Conservation (phyloP, 1,284 basidiomycete genomes). For the Erythrobasidium hasegawianum region DNA sequence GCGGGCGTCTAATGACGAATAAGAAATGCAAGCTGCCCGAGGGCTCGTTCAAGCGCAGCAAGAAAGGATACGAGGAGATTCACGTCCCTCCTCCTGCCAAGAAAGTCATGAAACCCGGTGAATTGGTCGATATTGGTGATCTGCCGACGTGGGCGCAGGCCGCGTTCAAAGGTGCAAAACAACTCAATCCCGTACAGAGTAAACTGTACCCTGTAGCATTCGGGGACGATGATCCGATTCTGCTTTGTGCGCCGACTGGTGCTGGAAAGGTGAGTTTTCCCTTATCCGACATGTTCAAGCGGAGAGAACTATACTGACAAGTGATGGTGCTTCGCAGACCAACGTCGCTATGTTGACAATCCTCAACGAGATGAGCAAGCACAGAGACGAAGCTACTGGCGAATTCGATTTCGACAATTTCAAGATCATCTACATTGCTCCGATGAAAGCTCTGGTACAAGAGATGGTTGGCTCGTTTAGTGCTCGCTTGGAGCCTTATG, state of each 20-base stretch:
- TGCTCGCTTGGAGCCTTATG: constrained; percentile 73
- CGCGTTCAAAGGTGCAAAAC: constrained; percentile 68
- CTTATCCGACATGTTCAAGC: too few species aligned
- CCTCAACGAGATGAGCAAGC: constrained; percentile 79
- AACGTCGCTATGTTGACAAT: constrained; percentile 96
- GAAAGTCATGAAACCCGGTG: constrained; percentile 60
- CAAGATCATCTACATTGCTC: constrained; percentile 97
- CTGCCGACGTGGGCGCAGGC: constrained; percentile 83
- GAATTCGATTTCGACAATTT: constrained; percentile 83
- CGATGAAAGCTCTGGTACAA: constrained; percentile 97
- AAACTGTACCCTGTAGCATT: constrained; percentile 90
- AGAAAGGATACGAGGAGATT: constrained; percentile 97
- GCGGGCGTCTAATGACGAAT: constrained; percentile 95
- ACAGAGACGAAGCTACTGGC: constrained; percentile 76
- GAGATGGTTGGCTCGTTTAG: constrained; percentile 95
- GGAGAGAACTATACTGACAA: constrained; percentile 13
- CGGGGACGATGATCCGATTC: constrained; percentile 81
- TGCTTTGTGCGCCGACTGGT: constrained; percentile 96
- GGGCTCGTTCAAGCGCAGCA: constrained; percentile 92
- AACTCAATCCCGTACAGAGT: constrained; percentile 92
- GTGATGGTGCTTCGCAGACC: constrained; percentile 59
- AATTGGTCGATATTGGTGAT: constrained; percentile 68
- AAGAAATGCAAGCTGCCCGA: constrained; percentile 97
- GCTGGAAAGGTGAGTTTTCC: constrained; percentile 77
- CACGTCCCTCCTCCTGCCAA: constrained; percentile 92